Conservation (phyloP, 2,329 filamentous ascomycete genomes). For the Trichothecium roseum region DNA sequence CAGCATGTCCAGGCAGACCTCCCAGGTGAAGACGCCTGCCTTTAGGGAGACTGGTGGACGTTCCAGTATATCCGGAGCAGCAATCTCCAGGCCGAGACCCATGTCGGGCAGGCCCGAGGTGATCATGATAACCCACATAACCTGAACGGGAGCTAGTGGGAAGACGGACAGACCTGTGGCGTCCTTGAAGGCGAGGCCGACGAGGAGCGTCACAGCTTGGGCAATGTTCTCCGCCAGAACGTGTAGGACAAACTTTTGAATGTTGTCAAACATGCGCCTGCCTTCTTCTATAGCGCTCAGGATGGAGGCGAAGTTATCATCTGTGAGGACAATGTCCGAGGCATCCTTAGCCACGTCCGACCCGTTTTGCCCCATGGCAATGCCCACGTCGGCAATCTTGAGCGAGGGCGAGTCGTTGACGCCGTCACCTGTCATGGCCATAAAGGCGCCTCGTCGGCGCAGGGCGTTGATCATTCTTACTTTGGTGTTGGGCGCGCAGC, state of each 20-base stretch:
- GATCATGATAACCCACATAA: constrained; percentile 73
- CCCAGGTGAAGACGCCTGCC: constrained; percentile 52
- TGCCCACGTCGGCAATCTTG: constrained; percentile 56
- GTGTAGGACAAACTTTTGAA: constrained; percentile 60
- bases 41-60: constrained; percentile 45
- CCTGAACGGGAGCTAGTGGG: constrained; percentile 61
- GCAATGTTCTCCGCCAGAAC: constrained; percentile 60
- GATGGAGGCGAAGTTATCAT: constrained; percentile 59
- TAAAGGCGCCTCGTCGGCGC: constrained; percentile 49
- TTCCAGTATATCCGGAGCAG: constrained; percentile 57
- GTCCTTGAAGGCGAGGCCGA: constrained; percentile 64
- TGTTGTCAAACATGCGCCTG: constrained; percentile 56
- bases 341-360: constrained; percentile 58
- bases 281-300: constrained; percentile 56
- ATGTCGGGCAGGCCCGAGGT: constrained; percentile 66
- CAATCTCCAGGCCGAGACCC: constrained; percentile 62
- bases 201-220: constrained; percentile 55
- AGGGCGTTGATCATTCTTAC: constrained; percentile 63
- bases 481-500: constrained; percentile 58
- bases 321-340: constrained; percentile 51
- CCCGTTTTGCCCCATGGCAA: constrained; percentile 56
- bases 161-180: constrained; percentile 53
- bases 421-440: constrained; percentile 59
- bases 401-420: constrained; percentile 59
- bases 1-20: constrained; percentile 55